These are phyloP conservation scores for Cordyceps militaris DNA, from an alignment of 2,329 filamentous ascomycete genomes.

Conservation along the genomic window DNA sequence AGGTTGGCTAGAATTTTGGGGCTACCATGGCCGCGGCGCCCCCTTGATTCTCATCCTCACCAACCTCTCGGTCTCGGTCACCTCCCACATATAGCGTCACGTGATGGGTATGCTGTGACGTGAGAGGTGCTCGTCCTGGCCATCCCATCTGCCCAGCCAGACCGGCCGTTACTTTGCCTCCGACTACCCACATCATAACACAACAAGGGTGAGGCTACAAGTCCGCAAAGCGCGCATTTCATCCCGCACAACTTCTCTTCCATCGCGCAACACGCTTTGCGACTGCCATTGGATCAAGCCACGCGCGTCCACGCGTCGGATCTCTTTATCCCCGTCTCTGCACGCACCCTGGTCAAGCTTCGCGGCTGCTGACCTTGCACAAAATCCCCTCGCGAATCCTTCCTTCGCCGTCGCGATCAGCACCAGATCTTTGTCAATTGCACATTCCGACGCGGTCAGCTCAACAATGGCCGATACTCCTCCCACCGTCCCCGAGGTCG, in stretches of 20 bases:
- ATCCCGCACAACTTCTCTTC: slow-evolving; percentile 5
- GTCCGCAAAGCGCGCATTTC: slow-evolving; percentile 11
- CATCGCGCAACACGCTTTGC: slow-evolving; percentile 12
- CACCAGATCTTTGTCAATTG: slow-evolving; percentile 10
- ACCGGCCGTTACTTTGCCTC: slow-evolving; percentile 7
- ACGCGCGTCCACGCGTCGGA: slow-evolving; percentile 13
- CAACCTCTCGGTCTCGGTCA: slow-evolving; percentile 10
- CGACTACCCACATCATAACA: slow-evolving; percentile 12
- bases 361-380: slow-evolving; percentile 7
- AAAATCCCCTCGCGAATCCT: slow-evolving; percentile 1
- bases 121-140: slow-evolving; percentile 11
- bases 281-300: slow-evolving; percentile 13
- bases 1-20: background rate
- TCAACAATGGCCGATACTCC: slow-evolving; percentile 33
- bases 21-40: background rate
- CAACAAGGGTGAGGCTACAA: slow-evolving; percentile 10
- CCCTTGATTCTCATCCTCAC: slow-evolving; percentile 6
- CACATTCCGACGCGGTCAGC: background rate
- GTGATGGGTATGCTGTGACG: slow-evolving; percentile 15
- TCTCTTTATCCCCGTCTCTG: slow-evolving; percentile 8
- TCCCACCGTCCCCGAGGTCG: slow-evolving; percentile 29
- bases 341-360: slow-evolving; percentile 12
- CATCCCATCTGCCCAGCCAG: slow-evolving; percentile 11
- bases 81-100: slow-evolving; percentile 11
- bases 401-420: background rate